Conservation (phyloP, 78 protist species). For the Acrasis kona region DNA sequence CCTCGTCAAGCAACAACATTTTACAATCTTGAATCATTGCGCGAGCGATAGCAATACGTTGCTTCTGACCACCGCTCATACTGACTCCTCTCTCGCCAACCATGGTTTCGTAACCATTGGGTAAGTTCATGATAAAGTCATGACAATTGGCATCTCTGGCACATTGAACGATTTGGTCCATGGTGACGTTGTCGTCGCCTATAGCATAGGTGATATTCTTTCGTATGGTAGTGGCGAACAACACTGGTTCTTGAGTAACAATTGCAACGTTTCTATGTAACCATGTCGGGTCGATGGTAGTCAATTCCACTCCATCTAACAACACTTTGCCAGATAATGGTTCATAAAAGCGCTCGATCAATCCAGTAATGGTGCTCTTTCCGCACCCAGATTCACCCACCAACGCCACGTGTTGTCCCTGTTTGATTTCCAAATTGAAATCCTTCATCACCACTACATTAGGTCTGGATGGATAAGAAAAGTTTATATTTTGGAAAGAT, state of each 20-base stretch:
- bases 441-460: conserved; percentile 31
- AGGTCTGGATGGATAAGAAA: conserved; percentile 66
- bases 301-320: background rate
- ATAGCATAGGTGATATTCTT: background rate
- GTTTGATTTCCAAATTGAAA: conserved; percentile 13
- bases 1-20: conserved; percentile 85
- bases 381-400: conserved; percentile 85
- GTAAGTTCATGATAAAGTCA: conserved; percentile 23
- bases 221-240: background rate
- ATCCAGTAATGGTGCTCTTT: conserved; percentile 34
- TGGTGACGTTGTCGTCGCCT: background rate
- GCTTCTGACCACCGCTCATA: conserved; percentile 90
- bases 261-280: background rate
- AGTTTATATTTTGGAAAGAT: conserved; percentile 53
- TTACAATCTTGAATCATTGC: conserved; percentile 23
- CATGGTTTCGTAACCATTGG: conserved; percentile 51
- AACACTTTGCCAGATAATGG: background rate
- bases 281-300: background rate
- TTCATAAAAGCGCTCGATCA: background rate
- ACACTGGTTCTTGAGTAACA: background rate
- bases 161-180: background rate
- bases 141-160: conserved; percentile 44
- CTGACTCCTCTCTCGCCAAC: conserved; percentile 70
- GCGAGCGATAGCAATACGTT: conserved; percentile 15
- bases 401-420: conserved; percentile 66